These are phyloP conservation scores for Neophaeococcomyces aloes DNA, from an alignment of 2,329 filamentous ascomycete species.

Conservation along the genomic window DNA sequence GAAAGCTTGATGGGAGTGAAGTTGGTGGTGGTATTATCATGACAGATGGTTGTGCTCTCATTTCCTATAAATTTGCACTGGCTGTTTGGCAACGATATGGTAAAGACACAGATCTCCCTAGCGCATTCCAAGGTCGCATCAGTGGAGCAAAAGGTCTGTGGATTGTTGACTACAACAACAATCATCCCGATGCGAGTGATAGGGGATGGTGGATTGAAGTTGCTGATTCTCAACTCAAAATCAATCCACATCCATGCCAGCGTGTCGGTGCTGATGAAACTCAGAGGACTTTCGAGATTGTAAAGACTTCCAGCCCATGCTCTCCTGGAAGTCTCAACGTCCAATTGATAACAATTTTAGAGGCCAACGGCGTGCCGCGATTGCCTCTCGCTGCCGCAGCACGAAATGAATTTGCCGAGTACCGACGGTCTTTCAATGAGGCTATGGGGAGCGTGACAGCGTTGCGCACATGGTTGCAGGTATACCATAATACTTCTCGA, in stretches of 20 bases:
- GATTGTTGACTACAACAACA: slow-evolving; percentile 38
- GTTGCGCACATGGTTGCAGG: slow-evolving; percentile 17
- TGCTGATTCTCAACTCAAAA: slow-evolving; percentile 48
- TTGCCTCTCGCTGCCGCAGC: slow-evolving; percentile 35
- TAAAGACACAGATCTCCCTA: slow-evolving; percentile 33
- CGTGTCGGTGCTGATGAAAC: slow-evolving; percentile 28
- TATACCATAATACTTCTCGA: slow-evolving; percentile 7
- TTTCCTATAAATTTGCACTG: slow-evolving; percentile 43
- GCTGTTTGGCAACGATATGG: slow-evolving; percentile 37
- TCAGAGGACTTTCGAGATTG: slow-evolving; percentile 48
- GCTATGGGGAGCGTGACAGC: slow-evolving; percentile 10
- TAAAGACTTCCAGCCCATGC: slow-evolving; percentile 34
- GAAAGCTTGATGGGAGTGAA: slow-evolving; percentile 3
- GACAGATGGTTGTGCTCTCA: slow-evolving; percentile 45
- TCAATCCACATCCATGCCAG: slow-evolving; percentile 33
- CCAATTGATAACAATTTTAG: slow-evolving; percentile 46
- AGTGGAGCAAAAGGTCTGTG: slow-evolving; percentile 52
- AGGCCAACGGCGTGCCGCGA: slow-evolving; percentile 39
- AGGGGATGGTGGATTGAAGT: slow-evolving; percentile 45
- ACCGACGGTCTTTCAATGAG: slow-evolving; percentile 26
- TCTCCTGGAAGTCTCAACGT: slow-evolving; percentile 40
- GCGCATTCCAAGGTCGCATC: slow-evolving; percentile 48
- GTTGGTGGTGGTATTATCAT: slow-evolving; percentile 25
- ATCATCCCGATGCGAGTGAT: slow-evolving; percentile 20
- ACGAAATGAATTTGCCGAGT: slow-evolving; percentile 26